phyloP scores from a whole-genome alignment of 2,329 filamentous ascomycete species.

The Pseudogymnoascus sp. region DNA sequence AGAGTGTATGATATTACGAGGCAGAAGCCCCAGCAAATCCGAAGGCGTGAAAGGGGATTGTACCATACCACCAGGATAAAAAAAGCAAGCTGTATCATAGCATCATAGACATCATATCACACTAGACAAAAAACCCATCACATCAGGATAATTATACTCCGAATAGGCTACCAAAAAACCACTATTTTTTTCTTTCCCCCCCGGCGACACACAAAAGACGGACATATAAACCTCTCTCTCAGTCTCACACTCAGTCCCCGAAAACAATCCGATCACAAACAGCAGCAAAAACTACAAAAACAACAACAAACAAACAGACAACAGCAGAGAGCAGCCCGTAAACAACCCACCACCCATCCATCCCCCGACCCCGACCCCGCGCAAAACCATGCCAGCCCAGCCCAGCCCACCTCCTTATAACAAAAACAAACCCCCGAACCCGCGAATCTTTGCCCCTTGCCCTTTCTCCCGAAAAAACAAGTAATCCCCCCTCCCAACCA shows the following conservation, averaged over 20 bases:
- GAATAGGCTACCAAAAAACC: not conserved
- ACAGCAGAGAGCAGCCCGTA: not conserved
- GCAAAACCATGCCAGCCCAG: not conserved
- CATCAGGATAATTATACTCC: not conserved
- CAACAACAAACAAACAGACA: not conserved
- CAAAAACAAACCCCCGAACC: not conserved
- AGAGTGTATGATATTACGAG: not conserved
- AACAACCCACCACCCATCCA: not conserved
- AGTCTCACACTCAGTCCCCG: no score
- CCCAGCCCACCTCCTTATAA: not conserved
- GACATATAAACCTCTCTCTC: not conserved
- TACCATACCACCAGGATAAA: not conserved
- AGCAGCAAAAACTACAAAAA: not conserved
- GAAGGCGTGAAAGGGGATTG: not conserved
- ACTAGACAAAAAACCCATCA: not conserved
- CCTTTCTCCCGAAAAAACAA: not conserved
- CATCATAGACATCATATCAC: not conserved
- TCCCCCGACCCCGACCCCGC: not conserved
- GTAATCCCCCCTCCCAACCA: not conserved
- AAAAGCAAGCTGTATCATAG: not conserved
- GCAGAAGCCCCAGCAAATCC: not conserved
- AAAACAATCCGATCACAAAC: no score
- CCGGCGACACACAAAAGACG: not conserved
- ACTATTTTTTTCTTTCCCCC: not conserved
- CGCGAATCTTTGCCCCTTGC: not conserved